phyloP scores from a whole-genome alignment of 306 rosid genomes.

The Prunus mume region DNA sequence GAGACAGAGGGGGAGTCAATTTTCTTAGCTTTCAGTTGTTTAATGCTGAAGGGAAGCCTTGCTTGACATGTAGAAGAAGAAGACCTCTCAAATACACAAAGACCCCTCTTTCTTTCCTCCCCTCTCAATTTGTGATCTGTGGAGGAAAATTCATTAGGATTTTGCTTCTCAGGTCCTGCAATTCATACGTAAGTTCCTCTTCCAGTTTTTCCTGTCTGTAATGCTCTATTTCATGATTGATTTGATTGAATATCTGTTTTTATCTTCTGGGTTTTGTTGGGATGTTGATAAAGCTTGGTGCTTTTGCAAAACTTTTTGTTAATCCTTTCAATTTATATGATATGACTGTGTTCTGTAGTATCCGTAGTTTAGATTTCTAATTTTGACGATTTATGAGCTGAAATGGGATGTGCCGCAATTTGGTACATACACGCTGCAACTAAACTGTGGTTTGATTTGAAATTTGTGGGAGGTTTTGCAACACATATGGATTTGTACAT shows the following conservation, averaged over 20 bases:
- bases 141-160: not conserved
- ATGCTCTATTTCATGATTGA: not conserved
- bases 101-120: conserved; percentile 11
- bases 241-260: conserved; percentile 9
- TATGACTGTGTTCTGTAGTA: not conserved
- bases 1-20: conserved; percentile 31
- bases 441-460: conserved; percentile 2
- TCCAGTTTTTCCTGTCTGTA: not conserved
- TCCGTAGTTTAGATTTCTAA: not conserved
- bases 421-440: not conserved
- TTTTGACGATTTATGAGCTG: conserved; percentile 3
- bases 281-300: not conserved
- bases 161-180: conserved; percentile 18
- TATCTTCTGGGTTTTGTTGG: conserved; percentile 19
- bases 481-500: not conserved
- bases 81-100: conserved; percentile 19
- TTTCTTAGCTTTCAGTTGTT: conserved; percentile 27
- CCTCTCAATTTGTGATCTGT: conserved; percentile 29
- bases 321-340: conserved; percentile 4
- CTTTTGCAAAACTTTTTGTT: not conserved
- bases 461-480: not conserved
- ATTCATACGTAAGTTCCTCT: conserved; percentile 37
- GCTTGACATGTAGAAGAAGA: conserved; percentile 39
- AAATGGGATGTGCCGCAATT: conserved; percentile 6
- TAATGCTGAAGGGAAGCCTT: conserved; percentile 35